These are phyloP conservation scores for Aspergillus texensis DNA, from an alignment of 2,329 filamentous ascomycete species.

Conservation along the genomic window DNA sequence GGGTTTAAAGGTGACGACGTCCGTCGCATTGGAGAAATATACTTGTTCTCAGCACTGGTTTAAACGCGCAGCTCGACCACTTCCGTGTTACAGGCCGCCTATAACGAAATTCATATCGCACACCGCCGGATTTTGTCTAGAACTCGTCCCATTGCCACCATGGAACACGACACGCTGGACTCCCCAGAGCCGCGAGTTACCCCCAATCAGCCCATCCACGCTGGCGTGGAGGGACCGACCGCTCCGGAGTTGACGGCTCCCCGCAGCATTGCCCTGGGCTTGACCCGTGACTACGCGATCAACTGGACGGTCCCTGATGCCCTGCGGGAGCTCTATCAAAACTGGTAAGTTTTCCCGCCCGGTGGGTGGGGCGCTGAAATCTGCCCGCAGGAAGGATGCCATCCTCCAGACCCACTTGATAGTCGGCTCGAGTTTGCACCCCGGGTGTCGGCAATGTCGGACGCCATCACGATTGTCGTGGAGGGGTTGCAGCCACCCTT, in stretches of 20 bases:
- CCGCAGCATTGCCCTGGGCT: constrained; percentile 4
- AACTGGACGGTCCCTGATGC: constrained; percentile 8
- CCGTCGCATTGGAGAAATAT: no score
- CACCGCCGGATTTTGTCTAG: no score
- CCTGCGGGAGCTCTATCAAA: constrained; percentile 11
- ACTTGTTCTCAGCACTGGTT: no score
- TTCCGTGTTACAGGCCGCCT: no score
- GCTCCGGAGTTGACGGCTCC: not conserved
- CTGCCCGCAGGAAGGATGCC: constrained; percentile 4
- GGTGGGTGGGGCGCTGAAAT: not conserved
- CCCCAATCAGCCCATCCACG: no score
- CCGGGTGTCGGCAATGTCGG: not conserved
- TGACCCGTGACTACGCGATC: not conserved
- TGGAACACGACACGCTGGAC: no score
- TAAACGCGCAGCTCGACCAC: no score
- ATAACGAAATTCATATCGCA: no score
- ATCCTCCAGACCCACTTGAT: not conserved
- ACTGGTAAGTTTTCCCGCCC: constrained; percentile 2
- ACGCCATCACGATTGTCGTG: not conserved
- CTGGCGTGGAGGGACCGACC: not conserved
- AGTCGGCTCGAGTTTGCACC: not conserved
- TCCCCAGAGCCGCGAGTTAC: no score
- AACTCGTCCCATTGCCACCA: no score
- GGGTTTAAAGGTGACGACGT: no score
- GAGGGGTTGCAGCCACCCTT: not conserved